phyloP scores from a whole-genome alignment of 257 asterid species.

The Nicotiana undulata region DNA sequence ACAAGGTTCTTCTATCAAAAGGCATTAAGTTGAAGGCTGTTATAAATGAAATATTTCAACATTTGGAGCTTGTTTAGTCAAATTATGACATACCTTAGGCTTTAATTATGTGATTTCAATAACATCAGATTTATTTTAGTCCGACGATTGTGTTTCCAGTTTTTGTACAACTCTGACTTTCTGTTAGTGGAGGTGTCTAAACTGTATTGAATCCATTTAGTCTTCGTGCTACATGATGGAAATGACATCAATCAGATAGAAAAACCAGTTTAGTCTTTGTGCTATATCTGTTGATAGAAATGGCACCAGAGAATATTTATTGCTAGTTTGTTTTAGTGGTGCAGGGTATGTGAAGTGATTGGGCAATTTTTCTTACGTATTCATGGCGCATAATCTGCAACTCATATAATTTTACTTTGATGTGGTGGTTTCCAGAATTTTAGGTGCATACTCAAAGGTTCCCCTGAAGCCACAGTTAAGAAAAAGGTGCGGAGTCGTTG shows the following conservation, averaged over 20 bases:
- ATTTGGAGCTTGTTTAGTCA: neutral
- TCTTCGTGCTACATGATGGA: neutral
- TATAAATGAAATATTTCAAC: neutral
- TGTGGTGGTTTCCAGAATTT: conserved; percentile 44
- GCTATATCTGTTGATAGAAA: neutral
- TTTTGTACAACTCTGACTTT: neutral
- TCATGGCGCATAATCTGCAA: conserved; percentile 1
- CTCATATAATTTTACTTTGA: neutral
- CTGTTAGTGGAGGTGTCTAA: neutral
- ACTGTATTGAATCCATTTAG: neutral
- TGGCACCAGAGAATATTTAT: neutral
- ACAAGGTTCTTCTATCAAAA: neutral
- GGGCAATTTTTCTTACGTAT: neutral
- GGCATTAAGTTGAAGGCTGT: neutral
- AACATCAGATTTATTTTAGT: neutral
- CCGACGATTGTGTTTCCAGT: neutral
- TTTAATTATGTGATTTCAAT: neutral
- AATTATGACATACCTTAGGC: neutral
- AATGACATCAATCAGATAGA: neutral
- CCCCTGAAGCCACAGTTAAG: conserved; percentile 45
- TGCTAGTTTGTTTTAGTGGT: neutral
- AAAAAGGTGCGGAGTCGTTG: neutral
- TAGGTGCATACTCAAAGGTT: conserved; percentile 54
- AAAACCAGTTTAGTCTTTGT: neutral
- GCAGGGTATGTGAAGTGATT: neutral